A percentile compares a stretch with the other conserved stretches of the same genome.
phyloP scores from a whole-genome alignment of 768 basidiomycete species.

The Psilocybe azurescens region DNA sequence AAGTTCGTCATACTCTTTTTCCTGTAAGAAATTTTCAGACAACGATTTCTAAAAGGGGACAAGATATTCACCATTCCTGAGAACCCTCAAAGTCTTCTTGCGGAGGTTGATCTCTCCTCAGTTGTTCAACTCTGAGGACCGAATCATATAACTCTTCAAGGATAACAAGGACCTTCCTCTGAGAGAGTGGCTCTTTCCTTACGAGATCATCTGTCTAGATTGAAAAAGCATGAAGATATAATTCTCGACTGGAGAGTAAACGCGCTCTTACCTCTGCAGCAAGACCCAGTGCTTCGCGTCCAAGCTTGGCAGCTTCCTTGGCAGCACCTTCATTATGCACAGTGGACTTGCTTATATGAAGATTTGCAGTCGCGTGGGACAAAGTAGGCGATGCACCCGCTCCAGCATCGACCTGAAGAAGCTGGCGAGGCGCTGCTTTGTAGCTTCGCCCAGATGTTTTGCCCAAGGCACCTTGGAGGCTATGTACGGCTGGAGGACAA shows the following conservation, averaged over 20 bases:
- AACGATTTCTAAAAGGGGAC: background rate
- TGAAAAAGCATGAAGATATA: background rate
- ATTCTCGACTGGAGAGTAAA: background rate
- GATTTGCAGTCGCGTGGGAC: slow-evolving; percentile 49
- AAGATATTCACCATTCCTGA: slow-evolving; percentile 48
- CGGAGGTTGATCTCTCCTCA: slow-evolving; percentile 77
- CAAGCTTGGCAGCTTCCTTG: slow-evolving; percentile 76
- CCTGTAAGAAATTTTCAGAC: slow-evolving; percentile 42
- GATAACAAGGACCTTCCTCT: slow-evolving; percentile 76
- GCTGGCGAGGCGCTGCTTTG: slow-evolving; percentile 95
- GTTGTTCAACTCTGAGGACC: slow-evolving; percentile 84
- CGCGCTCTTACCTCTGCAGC: slow-evolving; percentile 53
- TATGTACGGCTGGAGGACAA: slow-evolving; percentile 59
- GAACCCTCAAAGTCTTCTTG: slow-evolving; percentile 57
- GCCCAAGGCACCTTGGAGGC: slow-evolving; percentile 91
- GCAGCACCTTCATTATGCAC: slow-evolving; percentile 60
- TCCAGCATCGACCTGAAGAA: slow-evolving; percentile 83
- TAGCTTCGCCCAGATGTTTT: slow-evolving; percentile 93
- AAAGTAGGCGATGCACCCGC: slow-evolving; percentile 48
- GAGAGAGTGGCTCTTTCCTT: slow-evolving; percentile 75
- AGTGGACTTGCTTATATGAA: slow-evolving; percentile 61
- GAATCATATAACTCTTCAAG: slow-evolving; percentile 88
- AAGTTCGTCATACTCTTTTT: slow-evolving; percentile 57
- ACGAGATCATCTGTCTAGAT: slow-evolving; percentile 65
- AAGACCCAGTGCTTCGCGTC: slow-evolving; percentile 71